phyloP scores from a whole-genome alignment of 164 flowering plant species.

The Stephania cephalantha region DNA sequence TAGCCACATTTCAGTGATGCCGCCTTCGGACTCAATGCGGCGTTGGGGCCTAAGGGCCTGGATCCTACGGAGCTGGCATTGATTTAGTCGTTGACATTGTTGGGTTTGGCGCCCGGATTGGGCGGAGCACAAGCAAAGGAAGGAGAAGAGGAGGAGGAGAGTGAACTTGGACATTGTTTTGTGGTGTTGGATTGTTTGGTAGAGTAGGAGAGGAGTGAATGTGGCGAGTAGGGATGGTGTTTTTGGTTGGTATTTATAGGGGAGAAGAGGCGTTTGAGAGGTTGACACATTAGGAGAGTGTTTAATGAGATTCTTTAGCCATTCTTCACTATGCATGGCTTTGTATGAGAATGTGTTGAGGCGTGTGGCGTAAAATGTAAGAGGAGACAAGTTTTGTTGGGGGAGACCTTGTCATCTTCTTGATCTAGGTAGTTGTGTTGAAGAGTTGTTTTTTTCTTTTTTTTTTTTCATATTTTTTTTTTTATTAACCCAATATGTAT shows the following conservation, averaged over 20 bases:
- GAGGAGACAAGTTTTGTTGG: too few relatives aligned
- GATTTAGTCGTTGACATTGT: constrained; percentile 10
- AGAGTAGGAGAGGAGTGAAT: background rate
- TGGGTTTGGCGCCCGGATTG: background rate
- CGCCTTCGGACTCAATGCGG: constrained; percentile 36
- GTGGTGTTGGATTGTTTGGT: background rate
- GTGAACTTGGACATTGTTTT: background rate
- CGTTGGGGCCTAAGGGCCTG: constrained; percentile 24
- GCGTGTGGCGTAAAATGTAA: background rate
- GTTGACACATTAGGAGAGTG: background rate
- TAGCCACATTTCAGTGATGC: constrained; percentile 40
- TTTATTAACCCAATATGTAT: too few relatives aligned
- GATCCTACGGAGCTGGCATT: constrained; percentile 25
- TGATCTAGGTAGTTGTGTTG: too few relatives aligned
- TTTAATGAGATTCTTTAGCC: background rate
- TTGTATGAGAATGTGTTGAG: background rate
- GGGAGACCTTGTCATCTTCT: too few relatives aligned
- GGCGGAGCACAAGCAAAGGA: background rate
- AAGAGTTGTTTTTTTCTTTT: too few relatives aligned
- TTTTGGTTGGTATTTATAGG: background rate
- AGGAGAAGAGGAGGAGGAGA: background rate
- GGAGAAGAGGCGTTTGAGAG: background rate
- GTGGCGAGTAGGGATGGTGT: constrained; percentile 1
- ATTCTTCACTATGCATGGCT: background rate
- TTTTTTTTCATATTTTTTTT: too few relatives aligned